Evolutionary conservation across 768 basidiomycete genomes (phyloP).

Genomic region (Amyloporia xantha): DNA sequence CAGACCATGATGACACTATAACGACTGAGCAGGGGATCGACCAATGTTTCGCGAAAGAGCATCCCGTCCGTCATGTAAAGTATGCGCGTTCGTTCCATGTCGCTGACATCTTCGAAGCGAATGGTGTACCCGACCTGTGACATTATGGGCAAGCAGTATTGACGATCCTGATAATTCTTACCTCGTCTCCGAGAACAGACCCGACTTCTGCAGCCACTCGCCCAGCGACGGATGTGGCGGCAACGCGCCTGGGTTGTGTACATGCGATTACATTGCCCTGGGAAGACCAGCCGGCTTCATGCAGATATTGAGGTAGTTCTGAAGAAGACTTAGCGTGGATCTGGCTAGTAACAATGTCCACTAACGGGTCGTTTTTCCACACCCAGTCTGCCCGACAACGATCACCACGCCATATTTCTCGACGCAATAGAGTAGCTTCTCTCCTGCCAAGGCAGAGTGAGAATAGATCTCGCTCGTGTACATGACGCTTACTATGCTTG

Average conservation of each 20-base stretch:
- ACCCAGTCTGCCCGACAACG: slow-evolving; percentile 93
- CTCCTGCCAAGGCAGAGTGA: slow-evolving; percentile 55
- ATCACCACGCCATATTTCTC: slow-evolving; percentile 82
- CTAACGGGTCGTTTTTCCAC: slow-evolving; percentile 96
- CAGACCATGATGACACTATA: slow-evolving; percentile 94
- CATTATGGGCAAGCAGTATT: slow-evolving; percentile 1
- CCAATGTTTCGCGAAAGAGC: slow-evolving; percentile 89
- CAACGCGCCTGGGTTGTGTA: slow-evolving; percentile 89
- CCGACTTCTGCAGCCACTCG: slow-evolving; percentile 94
- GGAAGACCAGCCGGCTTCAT: slow-evolving; percentile 88
- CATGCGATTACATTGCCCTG: slow-evolving; percentile 84
- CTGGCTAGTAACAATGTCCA: slow-evolving; percentile 8
- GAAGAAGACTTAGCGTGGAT: slow-evolving; percentile 12
- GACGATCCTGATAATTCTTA: slow-evolving; percentile 28
- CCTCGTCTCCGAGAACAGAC: slow-evolving; percentile 82
- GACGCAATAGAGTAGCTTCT: slow-evolving; percentile 74
- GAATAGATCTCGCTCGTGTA: neutral
- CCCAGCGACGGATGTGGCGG: slow-evolving; percentile 89
- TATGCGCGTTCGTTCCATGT: slow-evolving; percentile 79
- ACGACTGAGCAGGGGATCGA: slow-evolving; percentile 86
- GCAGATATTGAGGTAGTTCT: slow-evolving; percentile 95
- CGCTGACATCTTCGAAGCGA: slow-evolving; percentile 90
- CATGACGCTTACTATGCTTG: slow-evolving; percentile 63
- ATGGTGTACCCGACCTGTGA: slow-evolving; percentile 93
- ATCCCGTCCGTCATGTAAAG: slow-evolving; percentile 98